Base-by-base conservation (phyloP, 208 protist species). In the Trypanosoma vivax region DNA sequence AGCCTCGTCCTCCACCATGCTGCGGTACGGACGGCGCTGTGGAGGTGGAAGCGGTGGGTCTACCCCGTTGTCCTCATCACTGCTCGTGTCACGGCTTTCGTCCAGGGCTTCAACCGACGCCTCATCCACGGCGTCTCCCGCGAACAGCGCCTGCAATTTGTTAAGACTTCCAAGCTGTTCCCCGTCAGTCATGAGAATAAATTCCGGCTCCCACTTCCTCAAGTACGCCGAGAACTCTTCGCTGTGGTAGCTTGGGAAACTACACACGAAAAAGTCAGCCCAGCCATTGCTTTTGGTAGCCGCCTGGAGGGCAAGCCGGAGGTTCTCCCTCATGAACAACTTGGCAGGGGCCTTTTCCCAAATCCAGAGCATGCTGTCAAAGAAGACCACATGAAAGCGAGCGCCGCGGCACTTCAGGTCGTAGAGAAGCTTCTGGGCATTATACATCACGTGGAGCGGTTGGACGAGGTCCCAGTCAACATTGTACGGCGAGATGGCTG, bases 391-490 rank as follows among this genome's bases (percentile, higher is more conserved):
- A 53, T 88, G 79, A 63, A 95, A 95, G 43, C 61, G 69, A 1
- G 70, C 89, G 14, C 83, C 86, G 54, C 83, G 83, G 2, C 49
- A 41, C 49, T 82, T 69, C 55, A 96, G 64, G 21, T 78, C 53
- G 47, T 65, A 62, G 16, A 96, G 59, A 55, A 96, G 60, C 45
- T 67, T 56, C 64, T 96, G 85, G 6, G 80, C 83, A 60, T 91
- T 90, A 65, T 82, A 79, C 23, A 90, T 55, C 18, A 96, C 83
- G 61, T 96, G 89, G 18, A 94, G 42, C 14, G 80, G 83, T 67
- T 96, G 89, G 68, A 86, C 72, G 18, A 88, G 69, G 49, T 88
- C 76, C 89, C 89, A 96, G 49, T 94, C 86, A 4, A 94, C 82
- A 41, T 77, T 73, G 52, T 45, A 65, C 18, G 65, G 79, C 9